phyloP scores from a whole-genome alignment of 805 yeast genomes.

The Schizosaccharomyces osmophilus region DNA sequence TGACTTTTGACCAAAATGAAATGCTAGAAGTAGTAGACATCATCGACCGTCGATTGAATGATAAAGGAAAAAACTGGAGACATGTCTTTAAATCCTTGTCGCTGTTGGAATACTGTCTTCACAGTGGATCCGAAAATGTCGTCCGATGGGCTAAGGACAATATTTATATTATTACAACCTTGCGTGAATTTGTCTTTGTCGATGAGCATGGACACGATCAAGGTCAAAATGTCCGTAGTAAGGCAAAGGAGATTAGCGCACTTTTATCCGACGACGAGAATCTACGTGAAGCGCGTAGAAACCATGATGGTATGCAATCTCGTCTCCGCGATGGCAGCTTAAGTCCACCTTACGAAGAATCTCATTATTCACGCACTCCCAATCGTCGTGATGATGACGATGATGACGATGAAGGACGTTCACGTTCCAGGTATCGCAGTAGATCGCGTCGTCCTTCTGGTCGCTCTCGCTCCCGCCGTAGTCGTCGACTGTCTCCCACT shows the following conservation, averaged over 20 bases:
- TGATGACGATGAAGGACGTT: neutral
- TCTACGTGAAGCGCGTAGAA: conserved; percentile 38
- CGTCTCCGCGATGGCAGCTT: conserved; percentile 1
- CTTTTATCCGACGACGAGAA: conserved; percentile 62
- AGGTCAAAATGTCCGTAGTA: conserved; percentile 63
- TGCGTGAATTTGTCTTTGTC: conserved; percentile 64
- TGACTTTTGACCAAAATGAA: conserved; percentile 47
- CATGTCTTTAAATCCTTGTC: conserved; percentile 81
- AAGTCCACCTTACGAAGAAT: neutral
- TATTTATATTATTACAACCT: conserved; percentile 62
- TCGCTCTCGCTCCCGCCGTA: neutral
- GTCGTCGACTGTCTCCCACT: neutral
- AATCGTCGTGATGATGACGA: conserved; percentile 3
- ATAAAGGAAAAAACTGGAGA: conserved; percentile 92
- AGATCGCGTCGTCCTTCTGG: conserved; percentile 1
- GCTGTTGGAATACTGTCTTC: conserved; percentile 65
- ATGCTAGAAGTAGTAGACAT: conserved; percentile 81
- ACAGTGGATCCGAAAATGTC: conserved; percentile 68
- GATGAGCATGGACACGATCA: conserved; percentile 66
- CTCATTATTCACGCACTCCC: conserved; percentile 3
- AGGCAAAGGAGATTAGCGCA: conserved; percentile 72
- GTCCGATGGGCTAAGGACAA: conserved; percentile 83
- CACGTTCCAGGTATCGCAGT: neutral
- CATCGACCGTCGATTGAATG: conserved; percentile 74
- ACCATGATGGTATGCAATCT: neutral